Conservation (phyloP, 2,329 filamentous ascomycete species). For the Sordariomycetes sp. region DNA sequence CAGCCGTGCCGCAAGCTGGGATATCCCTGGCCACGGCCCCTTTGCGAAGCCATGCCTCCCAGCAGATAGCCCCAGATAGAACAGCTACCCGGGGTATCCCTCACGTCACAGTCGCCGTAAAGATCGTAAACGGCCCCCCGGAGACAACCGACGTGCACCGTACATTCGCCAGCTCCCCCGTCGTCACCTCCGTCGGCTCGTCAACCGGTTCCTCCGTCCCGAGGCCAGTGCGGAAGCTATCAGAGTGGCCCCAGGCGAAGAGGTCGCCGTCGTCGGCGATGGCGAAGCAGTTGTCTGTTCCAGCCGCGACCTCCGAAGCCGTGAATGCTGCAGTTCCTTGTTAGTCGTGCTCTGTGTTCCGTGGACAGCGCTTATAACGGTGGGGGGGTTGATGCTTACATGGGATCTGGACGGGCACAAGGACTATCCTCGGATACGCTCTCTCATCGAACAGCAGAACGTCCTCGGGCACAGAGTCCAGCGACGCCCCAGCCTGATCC, state of each 20-base stretch:
- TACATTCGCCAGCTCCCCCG: neutral
- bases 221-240: slow-evolving; percentile 67
- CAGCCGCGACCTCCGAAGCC: slow-evolving; percentile 37
- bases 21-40: neutral
- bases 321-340: neutral
- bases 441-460: slow-evolving; percentile 49
- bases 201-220: slow-evolving; percentile 55
- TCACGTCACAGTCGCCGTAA: neutral
- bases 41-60: neutral
- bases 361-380: neutral
- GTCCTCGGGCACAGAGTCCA: slow-evolving; percentile 33
- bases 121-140: neutral
- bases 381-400: slow-evolving; percentile 6
- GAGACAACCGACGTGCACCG: neutral
- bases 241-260: slow-evolving; percentile 71
- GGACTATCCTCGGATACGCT: slow-evolving; percentile 51
- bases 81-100: neutral
- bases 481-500: slow-evolving; percentile 39
- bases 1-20: neutral
- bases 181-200: slow-evolving; percentile 32
- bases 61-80: too few relatives aligned
- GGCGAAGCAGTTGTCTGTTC: slow-evolving; percentile 62
- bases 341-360: neutral
- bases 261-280: slow-evolving; percentile 57
- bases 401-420: slow-evolving; percentile 16